Conservation (phyloP, 441 rosid genomes). For the Melastoma candidum region DNA sequence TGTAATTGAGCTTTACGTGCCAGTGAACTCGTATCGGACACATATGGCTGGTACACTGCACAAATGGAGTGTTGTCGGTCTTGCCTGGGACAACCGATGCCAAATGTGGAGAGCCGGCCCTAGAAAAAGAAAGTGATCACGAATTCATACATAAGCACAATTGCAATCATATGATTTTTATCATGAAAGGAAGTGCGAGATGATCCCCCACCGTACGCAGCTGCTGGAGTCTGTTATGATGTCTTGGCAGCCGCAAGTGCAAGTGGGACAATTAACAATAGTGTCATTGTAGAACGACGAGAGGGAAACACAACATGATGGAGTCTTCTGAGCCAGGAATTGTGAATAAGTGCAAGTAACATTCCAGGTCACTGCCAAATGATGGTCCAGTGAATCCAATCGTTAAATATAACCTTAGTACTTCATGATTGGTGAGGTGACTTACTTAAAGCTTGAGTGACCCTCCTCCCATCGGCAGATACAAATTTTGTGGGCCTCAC, state of each 20-base stretch:
- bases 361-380: conserved; percentile 64
- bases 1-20: conserved; percentile 65
- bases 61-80: conserved; percentile 23
- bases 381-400: background rate
- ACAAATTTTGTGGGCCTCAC: conserved; percentile 43
- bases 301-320: conserved; percentile 54
- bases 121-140: conserved; percentile 11
- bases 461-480: conserved; percentile 39
- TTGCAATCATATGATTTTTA: too few species aligned
- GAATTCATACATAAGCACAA: too few species aligned
- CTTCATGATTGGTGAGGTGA: conserved; percentile 4
- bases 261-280: conserved; percentile 48
- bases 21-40: conserved; percentile 59
- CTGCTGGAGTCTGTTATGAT: conserved; percentile 28
- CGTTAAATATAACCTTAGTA: too few species aligned
- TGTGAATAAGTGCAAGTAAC: conserved; percentile 70
- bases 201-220: conserved; percentile 34
- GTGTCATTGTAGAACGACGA: conserved; percentile 61
- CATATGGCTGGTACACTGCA: conserved; percentile 63
- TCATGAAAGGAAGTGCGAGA: background rate
- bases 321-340: conserved; percentile 60
- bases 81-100: conserved; percentile 41
- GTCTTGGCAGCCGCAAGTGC: conserved; percentile 64
- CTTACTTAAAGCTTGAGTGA: conserved; percentile 65
- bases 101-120: conserved; percentile 33